These are phyloP conservation scores for Capronia coronata DNA, from an alignment of 2,329 filamentous ascomycete species.

Conservation along the genomic window DNA sequence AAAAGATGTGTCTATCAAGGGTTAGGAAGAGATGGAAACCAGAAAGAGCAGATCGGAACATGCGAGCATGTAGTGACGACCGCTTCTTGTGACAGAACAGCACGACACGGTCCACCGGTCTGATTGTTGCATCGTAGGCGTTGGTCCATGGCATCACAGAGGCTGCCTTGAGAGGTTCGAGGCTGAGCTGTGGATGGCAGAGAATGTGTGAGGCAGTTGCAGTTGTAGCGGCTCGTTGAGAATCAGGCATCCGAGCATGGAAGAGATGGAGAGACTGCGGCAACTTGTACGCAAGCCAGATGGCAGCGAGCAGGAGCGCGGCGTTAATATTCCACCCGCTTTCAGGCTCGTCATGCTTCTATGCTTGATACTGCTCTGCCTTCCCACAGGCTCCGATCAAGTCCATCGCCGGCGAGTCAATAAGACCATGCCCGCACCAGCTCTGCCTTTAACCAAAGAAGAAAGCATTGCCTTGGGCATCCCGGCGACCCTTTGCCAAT, in stretches of 20 bases:
- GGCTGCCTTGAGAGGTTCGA: not conserved
- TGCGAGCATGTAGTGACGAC: conserved; percentile 87
- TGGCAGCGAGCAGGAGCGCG: not conserved
- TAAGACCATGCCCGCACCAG: not conserved
- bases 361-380: not conserved
- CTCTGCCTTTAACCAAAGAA: conserved; percentile 55
- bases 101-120: conserved; percentile 54
- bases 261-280: not conserved
- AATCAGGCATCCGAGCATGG: not conserved
- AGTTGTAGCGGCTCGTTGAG: too few species aligned
- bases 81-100: conserved; percentile 61
- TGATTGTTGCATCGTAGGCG: conserved; percentile 71
- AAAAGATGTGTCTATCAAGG: conserved; percentile 70
- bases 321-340: not conserved
- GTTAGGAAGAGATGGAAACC: conserved; percentile 15
- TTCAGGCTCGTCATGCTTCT: not conserved
- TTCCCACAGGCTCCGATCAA: not conserved
- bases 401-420: not conserved
- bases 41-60: conserved; percentile 25
- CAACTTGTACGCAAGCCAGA: not conserved
- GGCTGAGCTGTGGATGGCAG: too few species aligned
- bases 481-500: conserved; percentile 66
- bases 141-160: conserved; percentile 78
- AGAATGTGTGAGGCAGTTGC: too few species aligned
- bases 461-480: conserved; percentile 84